A percentile compares a stretch with the other conserved stretches of the same genome.
Conservation (phyloP, 1,284 basidiomycete genomes). For the Mycena citricolor region DNA sequence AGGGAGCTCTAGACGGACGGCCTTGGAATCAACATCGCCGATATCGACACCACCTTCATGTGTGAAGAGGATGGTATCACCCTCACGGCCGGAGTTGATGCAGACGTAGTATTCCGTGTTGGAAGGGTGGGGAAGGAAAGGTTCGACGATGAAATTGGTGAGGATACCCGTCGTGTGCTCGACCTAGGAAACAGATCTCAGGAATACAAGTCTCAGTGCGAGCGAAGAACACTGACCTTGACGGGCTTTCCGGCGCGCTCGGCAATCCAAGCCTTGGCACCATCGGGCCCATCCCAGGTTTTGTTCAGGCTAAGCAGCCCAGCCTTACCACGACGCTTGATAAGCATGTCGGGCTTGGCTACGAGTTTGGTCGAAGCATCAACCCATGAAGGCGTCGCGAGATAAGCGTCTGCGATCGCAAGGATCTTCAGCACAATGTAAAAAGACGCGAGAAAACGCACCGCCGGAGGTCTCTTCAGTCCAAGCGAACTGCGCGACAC, state of each 20-base stretch:
- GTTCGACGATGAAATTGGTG: constrained; percentile 98
- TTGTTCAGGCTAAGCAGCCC: constrained; percentile 95
- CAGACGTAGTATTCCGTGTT: constrained; percentile 98
- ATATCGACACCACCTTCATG: constrained; percentile 99
- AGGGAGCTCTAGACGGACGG: constrained; percentile 85
- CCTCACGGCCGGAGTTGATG: constrained; percentile 94
- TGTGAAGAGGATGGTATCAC: constrained; percentile 97
- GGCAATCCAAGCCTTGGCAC: constrained; percentile 85
- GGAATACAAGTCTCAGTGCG: constrained; percentile 11
- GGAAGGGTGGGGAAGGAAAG: constrained; percentile 94
- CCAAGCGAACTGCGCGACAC: constrained; percentile 85
- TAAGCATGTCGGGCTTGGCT: constrained; percentile 96
- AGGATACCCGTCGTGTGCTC: constrained; percentile 93
- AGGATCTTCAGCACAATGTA: constrained; percentile 45
- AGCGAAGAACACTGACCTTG: constrained; percentile 53
- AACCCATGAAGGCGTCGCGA: constrained; percentile 61
- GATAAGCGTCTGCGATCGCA: constrained; percentile 34
- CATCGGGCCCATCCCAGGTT: constrained; percentile 80
- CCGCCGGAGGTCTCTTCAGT: constrained; percentile 70
- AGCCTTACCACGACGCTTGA: constrained; percentile 99
- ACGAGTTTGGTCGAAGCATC: constrained; percentile 79
- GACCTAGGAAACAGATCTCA: constrained; percentile 70
- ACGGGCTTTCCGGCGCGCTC: constrained; percentile 93
- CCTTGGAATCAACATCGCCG: constrained; percentile 98
- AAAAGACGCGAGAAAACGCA: constrained; percentile 75